phyloP scores from a whole-genome alignment of 2,329 filamentous ascomycete genomes.

The Botrytis aclada region DNA sequence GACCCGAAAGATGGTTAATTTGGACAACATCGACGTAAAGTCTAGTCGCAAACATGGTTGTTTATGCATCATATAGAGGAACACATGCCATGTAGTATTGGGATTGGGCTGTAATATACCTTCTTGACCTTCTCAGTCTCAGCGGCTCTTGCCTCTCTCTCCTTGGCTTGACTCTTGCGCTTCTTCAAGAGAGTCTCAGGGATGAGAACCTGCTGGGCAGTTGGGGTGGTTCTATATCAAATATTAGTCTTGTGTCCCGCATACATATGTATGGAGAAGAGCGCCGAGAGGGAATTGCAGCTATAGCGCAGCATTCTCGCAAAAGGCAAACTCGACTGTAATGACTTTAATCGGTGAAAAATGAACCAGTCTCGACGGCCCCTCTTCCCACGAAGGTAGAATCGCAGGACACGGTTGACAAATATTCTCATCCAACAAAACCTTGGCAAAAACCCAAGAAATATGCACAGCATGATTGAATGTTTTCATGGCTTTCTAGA shows the following conservation, averaged over 20 bases:
- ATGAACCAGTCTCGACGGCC: constrained; percentile 29
- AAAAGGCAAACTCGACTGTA: constrained; percentile 75
- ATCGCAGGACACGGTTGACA: constrained; percentile 30
- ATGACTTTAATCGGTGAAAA: constrained; percentile 76
- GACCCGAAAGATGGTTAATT: constrained; percentile 99
- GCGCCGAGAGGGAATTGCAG: constrained; percentile 91
- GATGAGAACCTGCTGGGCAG: constrained; percentile 92
- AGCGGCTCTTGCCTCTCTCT: constrained; percentile 80
- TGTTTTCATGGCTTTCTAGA: constrained; percentile 24
- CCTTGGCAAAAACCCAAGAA: constrained; percentile 57
- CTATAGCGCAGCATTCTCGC: constrained; percentile 87
- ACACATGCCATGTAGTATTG: not conserved
- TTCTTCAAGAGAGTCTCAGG: constrained; percentile 99
- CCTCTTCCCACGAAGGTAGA: constrained; percentile 28
- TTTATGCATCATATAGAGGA: constrained; percentile 73
- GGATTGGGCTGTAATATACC: constrained; percentile 47
- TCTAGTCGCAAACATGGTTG: constrained; percentile 83
- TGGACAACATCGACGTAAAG: constrained; percentile 89
- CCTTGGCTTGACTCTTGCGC: constrained; percentile 99
- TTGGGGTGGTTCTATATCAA: constrained; percentile 78
- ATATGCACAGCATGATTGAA: constrained; percentile 35
- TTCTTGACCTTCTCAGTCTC: constrained; percentile 84
- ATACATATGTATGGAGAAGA: constrained; percentile 62
- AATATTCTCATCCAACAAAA: constrained; percentile 72
- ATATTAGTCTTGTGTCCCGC: constrained; percentile 76